phyloP scores from a whole-genome alignment of 305 asterid genomes.

The Fraxinus greggii region DNA sequence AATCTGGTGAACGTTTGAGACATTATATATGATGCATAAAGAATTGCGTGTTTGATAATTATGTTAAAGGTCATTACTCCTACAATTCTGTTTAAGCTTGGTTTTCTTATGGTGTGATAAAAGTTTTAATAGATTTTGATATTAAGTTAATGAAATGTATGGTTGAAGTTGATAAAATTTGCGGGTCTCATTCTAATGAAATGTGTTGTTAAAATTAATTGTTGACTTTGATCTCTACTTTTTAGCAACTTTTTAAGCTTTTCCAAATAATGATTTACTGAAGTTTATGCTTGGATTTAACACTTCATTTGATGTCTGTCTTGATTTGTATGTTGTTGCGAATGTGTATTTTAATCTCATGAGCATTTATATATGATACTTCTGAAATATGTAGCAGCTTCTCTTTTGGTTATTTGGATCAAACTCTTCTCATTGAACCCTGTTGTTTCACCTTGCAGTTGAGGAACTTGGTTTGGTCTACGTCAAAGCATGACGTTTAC shows the following conservation, averaged over 20 bases:
- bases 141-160: not conserved
- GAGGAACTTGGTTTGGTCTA: slow-evolving; percentile 65
- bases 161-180: not conserved
- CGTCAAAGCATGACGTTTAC: slow-evolving; percentile 71
- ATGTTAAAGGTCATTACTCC: not conserved
- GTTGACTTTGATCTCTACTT: not conserved
- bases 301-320: not conserved
- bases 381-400: not conserved
- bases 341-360: not conserved
- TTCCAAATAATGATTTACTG: not conserved
- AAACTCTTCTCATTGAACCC: not conserved
- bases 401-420: not conserved
- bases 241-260: not conserved
- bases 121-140: not conserved
- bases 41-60: not conserved
- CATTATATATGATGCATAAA: not conserved
- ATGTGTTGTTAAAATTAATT: not conserved
- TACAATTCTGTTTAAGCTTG: not conserved
- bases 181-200: not conserved
- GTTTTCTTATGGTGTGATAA: not conserved
- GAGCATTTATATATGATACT: not conserved
- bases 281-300: not conserved
- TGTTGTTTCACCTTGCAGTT: slow-evolving; percentile 41
- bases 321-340: not conserved
- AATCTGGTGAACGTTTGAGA: not conserved